Conservation (phyloP, 164 flowering plant species). For the Houttuynia cordata region DNA sequence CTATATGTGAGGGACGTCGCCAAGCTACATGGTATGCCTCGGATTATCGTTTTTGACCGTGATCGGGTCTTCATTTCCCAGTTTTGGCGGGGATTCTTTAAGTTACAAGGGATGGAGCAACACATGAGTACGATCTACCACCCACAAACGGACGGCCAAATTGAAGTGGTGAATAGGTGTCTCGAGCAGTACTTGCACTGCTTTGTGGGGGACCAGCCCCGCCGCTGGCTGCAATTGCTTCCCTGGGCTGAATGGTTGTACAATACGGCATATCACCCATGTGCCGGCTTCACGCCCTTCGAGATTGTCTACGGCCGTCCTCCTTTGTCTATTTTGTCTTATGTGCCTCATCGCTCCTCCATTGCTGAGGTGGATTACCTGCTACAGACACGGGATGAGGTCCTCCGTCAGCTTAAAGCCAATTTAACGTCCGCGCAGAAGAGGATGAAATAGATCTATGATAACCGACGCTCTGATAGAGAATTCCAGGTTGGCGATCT, state of each 20-base stretch:
- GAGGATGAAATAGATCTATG: neutral
- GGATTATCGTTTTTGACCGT: neutral
- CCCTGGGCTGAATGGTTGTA: neutral
- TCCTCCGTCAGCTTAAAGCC: neutral
- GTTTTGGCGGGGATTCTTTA: constrained; percentile 1
- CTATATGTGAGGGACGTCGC: no score
- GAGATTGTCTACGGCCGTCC: neutral
- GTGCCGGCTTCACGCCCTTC: neutral
- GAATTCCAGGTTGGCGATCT: neutral
- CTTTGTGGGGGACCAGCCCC: neutral
- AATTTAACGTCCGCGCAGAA: neutral
- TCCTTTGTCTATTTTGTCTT: neutral
- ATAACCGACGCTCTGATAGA: neutral
- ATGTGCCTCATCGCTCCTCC: neutral
- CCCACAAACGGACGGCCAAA: constrained; percentile 2
- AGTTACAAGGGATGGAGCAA: neutral
- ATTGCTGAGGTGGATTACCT: neutral
- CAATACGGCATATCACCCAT: neutral
- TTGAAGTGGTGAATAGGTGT: neutral
- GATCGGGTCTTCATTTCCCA: neutral
- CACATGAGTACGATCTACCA: neutral
- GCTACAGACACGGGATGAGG: neutral
- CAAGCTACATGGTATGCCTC: neutral
- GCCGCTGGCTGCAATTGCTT: neutral
- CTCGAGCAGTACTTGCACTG: neutral